These are phyloP conservation scores for Chrysoporthe deuterocubensis DNA, from an alignment of 2,329 filamentous ascomycete species.

Conservation along the genomic window DNA sequence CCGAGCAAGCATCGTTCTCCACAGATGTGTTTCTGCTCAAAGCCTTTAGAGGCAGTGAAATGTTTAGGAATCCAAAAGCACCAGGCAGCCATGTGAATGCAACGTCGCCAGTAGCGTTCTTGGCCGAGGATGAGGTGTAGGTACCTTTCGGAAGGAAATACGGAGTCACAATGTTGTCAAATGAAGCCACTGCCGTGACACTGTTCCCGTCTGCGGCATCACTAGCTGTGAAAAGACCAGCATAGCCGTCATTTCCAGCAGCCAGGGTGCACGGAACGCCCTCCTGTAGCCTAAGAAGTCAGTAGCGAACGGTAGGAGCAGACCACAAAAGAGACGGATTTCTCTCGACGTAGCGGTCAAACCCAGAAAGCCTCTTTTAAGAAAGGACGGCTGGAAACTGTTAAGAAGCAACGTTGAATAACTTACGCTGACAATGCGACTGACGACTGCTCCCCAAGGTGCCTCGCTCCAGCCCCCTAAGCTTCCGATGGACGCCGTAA, in stretches of 20 bases:
- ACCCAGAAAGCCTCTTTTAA: too few species aligned
- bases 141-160: constrained; percentile 29
- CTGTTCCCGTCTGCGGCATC: constrained; percentile 34
- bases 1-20: constrained; percentile 41
- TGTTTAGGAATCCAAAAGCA: constrained; percentile 24
- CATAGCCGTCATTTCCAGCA: constrained; percentile 34
- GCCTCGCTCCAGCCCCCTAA: constrained; percentile 36
- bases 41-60: constrained; percentile 35
- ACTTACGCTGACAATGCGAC: constrained; percentile 35
- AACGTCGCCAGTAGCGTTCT: neutral
- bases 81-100: constrained; percentile 30
- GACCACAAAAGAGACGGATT: neutral
- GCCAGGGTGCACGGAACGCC: constrained; percentile 38
- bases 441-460: constrained; percentile 33
- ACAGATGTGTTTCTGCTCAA: constrained; percentile 36
- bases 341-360: too few species aligned
- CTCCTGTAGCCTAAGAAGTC: constrained; percentile 5
- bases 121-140: constrained; percentile 26
- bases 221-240: constrained; percentile 33
- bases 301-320: neutral
- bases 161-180: constrained; percentile 32
- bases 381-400: too few species aligned
- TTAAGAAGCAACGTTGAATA: too few species aligned
- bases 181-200: constrained; percentile 34
- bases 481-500: constrained; percentile 37